Conservation (phyloP, 1,284 basidiomycete genomes). For the Paramarasmius palmivorus region DNA sequence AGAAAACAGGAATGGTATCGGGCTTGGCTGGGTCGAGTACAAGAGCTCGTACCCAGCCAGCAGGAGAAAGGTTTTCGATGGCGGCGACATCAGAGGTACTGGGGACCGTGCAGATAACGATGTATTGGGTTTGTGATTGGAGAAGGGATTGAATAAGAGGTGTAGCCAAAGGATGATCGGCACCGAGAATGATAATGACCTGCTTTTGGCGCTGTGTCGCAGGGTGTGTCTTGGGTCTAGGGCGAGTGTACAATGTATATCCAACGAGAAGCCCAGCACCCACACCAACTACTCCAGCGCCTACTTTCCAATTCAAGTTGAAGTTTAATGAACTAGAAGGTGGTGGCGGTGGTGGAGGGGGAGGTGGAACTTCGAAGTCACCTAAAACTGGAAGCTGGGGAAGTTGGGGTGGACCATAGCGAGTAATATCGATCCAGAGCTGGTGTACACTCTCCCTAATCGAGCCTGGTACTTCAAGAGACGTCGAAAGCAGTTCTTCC, state of each 20-base stretch:
- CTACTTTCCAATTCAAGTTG: slow-evolving; percentile 59
- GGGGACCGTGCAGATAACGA: slow-evolving; percentile 76
- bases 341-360: slow-evolving; percentile 54
- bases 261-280: slow-evolving; percentile 62
- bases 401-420: slow-evolving; percentile 75
- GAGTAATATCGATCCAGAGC: slow-evolving; percentile 75
- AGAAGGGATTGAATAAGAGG: slow-evolving; percentile 64
- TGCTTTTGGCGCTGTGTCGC: slow-evolving; percentile 27
- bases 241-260: slow-evolving; percentile 39
- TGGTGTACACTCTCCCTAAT: slow-evolving; percentile 66
- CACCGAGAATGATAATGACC: slow-evolving; percentile 58
- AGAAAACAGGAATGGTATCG: slow-evolving; percentile 68
- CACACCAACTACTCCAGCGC: slow-evolving; percentile 53
- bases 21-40: slow-evolving; percentile 77
- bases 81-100: slow-evolving; percentile 54
- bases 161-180: slow-evolving; percentile 63
- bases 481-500: slow-evolving; percentile 62
- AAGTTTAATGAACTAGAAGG: slow-evolving; percentile 44
- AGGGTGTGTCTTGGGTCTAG: too few species aligned
- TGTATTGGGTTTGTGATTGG: slow-evolving; percentile 74
- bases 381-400: slow-evolving; percentile 60
- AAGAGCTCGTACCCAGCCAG: slow-evolving; percentile 77
- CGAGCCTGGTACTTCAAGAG: slow-evolving; percentile 57
- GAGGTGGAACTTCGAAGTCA: slow-evolving; percentile 68
- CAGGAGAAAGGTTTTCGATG: slow-evolving; percentile 59